Percentiles rank a stretch among this genome's conserved stretches.
Evolutionary conservation across 192 early-diverging fungal genomes (phyloP).

Genomic region (Geosiphon pyriformis): DNA sequence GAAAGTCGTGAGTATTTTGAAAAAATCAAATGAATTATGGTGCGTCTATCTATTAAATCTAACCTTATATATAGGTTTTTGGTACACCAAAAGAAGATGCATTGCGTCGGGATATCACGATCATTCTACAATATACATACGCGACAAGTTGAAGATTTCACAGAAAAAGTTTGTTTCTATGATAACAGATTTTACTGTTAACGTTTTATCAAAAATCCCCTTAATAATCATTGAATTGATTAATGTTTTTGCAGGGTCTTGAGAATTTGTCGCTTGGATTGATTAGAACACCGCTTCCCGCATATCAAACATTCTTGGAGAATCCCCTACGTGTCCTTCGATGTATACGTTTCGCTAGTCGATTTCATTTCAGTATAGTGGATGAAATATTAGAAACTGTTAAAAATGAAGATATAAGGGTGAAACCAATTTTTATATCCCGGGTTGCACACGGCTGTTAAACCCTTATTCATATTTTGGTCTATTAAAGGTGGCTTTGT

Average conservation of each 20-base stretch:
- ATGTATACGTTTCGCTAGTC: constrained; percentile 89
- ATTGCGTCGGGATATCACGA: constrained; percentile 90
- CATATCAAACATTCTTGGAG: constrained; percentile 86
- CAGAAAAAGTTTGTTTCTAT: constrained; percentile 37
- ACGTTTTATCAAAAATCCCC: not conserved
- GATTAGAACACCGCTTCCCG: constrained; percentile 86
- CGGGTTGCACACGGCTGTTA: too few species aligned
- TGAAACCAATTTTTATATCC: constrained; percentile 8
- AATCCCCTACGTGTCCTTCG: constrained; percentile 93
- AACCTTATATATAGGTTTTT: constrained; percentile 46
- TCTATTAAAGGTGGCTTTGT: constrained; percentile 48
- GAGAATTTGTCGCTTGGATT: constrained; percentile 63
- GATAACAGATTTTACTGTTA: constrained; percentile 5
- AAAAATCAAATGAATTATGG: too few species aligned
- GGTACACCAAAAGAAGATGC: constrained; percentile 93
- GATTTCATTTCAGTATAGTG: constrained; percentile 77
- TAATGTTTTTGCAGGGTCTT: constrained; percentile 46
- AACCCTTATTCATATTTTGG: not conserved
- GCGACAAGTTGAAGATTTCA: constrained; percentile 79
- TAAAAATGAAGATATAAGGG: constrained; percentile 48
- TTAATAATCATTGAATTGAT: not conserved
- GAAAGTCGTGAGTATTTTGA: constrained; percentile 42
- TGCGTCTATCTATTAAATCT: too few species aligned
- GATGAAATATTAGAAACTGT: constrained; percentile 60
- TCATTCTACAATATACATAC: constrained; percentile 96